Evolutionary conservation across 2,329 filamentous ascomycete species (phyloP), one percentile per base, ranked within the genome.

Genomic region (Madurella mycetomatis): DNA sequence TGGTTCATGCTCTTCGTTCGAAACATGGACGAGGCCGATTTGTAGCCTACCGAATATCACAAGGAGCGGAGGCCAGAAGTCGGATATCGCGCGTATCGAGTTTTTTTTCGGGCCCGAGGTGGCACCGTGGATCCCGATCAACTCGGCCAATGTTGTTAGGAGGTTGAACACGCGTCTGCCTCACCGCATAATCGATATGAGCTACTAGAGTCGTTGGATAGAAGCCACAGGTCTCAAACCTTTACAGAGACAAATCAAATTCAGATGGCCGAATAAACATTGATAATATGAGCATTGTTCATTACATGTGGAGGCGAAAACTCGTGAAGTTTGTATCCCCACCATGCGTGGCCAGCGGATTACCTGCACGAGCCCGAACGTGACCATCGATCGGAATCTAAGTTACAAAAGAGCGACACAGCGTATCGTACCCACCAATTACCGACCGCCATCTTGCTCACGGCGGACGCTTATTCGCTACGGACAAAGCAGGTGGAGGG

Each of bases 1-100:
- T 75, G 72, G 69, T 74, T 72, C 57, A 67, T 65, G 47, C 42
- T 68, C 41, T 72, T 74, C 50, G 65, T 75, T 41, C 65, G 70
- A 51, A 75, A 74, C 47, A 73, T 74, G 67, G 73, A 75, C 41
- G 68, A 73, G 56, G 69, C 67, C 12, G 65, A 69, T 0, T 25
- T 71, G 41, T 55, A 60, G 49, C 25, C 7, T 25, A 25, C 25
- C 25, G 3, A 25, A 25, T 25, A 25, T 4, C 25, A 25, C 3
- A 25, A 25, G 25, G 7, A 25, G 25, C 25, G 25, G 7, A 25
- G 25, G 25, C 25, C 25, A 25, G 25, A 25, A 25, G 4, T 3
- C 7, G 25, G 3, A 7, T 25, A 44, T 45, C 31, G 4, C 16
- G n/a, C 18, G 13, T 25, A 15, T 37, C 1, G 45, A 34, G 45